Base-by-base conservation (phyloP, 2,329 filamentous ascomycete genomes). In the Metarhizium anisopliae region DNA sequence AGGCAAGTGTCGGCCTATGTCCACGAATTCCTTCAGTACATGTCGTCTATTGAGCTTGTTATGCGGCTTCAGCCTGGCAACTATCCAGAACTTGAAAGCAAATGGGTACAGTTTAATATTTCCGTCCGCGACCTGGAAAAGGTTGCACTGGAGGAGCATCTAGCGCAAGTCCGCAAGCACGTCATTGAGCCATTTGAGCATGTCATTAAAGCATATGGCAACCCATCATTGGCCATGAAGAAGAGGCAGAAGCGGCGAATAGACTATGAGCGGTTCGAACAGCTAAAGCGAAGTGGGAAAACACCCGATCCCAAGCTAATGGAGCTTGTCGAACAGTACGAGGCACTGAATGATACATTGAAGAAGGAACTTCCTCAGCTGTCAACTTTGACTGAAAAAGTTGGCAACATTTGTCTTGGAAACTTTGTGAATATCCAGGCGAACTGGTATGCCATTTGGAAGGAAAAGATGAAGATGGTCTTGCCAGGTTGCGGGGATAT, bases 221-320 rank as follows among this genome's bases (percentile, higher is more conserved):
- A 89, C 40, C 91, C 93, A 2, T 89, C 91, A 51, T 82, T 91
- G 57, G 87, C 94, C 4, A 96, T 97, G 83, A 89, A 91, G 67
- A 96, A 97, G 74, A 87, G 94, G 29, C 87, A 92, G 63, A 97
- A 97, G 75, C 86, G 90, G n/a, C 82, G 95, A 14, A 75, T 93
- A 16, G 91, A 96, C 66, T 97, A 89, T 69, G 90, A 93, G 61
- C 88, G 88, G 62, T 90, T 83, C 62, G 85, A 89, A 65, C 83
- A 87, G 62, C 79, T 92, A 57, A 86, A 87, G 65, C 88, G 90
- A 49, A 80, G 83, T 38, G 90, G 90, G 59, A 92, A 95, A 70
- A 95, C 90, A 63, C 78, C 90, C 13, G 93, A 97, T 68, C 87
- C 90, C 65, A 94, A 93, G 68, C 86, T 92, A 4, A 77, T 82